Evolutionary conservation across 2,329 filamentous ascomycete genomes (phyloP).

Genomic region (Penicillium sp.): DNA sequence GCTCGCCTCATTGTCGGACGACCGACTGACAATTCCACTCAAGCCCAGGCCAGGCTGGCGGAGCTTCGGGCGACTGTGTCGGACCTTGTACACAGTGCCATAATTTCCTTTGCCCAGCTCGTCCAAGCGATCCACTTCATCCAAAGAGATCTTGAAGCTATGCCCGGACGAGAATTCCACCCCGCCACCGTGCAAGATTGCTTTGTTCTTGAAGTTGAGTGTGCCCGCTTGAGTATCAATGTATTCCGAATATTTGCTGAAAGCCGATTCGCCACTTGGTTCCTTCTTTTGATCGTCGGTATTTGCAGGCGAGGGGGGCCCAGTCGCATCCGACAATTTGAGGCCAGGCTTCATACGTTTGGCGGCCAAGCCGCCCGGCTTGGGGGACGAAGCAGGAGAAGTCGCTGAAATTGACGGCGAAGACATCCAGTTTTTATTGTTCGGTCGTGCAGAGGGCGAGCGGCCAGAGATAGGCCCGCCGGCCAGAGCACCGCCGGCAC

Average conservation of each 20-base stretch:
- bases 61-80: slow-evolving; percentile 67
- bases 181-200: slow-evolving; percentile 78
- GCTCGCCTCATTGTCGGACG: slow-evolving; percentile 19
- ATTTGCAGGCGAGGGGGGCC: slow-evolving; percentile 40
- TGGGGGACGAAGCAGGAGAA: slow-evolving; percentile 43
- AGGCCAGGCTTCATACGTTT: slow-evolving; percentile 46
- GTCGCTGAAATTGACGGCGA: slow-evolving; percentile 29
- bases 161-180: slow-evolving; percentile 88
- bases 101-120: slow-evolving; percentile 98
- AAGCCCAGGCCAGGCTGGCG: slow-evolving; percentile 56
- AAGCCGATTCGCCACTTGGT: slow-evolving; percentile 40
- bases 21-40: slow-evolving; percentile 52
- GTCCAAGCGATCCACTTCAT: slow-evolving; percentile 87
- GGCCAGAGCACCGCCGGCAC: slow-evolving; percentile 28
- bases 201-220: slow-evolving; percentile 87
- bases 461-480: slow-evolving; percentile 23
- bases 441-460: slow-evolving; percentile 23
- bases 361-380: slow-evolving; percentile 43
- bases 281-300: slow-evolving; percentile 17
- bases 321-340: slow-evolving; percentile 46
- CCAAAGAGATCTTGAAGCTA: slow-evolving; percentile 87
- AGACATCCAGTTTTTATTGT: slow-evolving; percentile 31
- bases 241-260: slow-evolving; percentile 70
- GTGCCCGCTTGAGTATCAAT: slow-evolving; percentile 89
- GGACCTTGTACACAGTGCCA: slow-evolving; percentile 94